phyloP scores from a whole-genome alignment of 176 grass and related monocot genomes.

The Triticum aestivum region DNA sequence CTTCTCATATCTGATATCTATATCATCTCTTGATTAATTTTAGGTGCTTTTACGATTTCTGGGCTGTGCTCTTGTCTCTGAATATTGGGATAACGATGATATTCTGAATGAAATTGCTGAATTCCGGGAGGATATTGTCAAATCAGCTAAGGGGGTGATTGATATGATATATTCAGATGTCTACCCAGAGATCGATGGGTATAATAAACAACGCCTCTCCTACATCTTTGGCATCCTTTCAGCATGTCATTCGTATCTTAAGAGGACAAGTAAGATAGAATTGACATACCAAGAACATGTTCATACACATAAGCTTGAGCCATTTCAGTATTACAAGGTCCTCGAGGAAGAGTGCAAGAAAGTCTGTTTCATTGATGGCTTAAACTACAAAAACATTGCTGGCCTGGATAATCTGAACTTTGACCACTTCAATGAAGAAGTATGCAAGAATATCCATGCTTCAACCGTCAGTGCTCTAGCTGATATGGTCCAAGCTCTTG shows the following conservation, averaged over 20 bases:
- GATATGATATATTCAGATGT: constrained; percentile 75
- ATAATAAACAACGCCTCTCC: constrained; percentile 85
- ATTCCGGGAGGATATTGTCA: constrained; percentile 82
- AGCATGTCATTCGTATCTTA: constrained; percentile 69
- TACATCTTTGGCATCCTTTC: constrained; percentile 91
- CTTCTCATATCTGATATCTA: constrained; percentile 29
- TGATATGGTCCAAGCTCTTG: constrained; percentile 68
- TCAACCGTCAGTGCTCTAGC: constrained; percentile 64
- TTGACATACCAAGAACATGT: constrained; percentile 64
- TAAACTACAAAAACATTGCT: constrained; percentile 95
- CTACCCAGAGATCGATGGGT: constrained; percentile 75
- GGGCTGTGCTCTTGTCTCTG: constrained; percentile 73
- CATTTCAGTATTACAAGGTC: constrained; percentile 83
- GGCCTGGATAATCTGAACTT: constrained; percentile 89
- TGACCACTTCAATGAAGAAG: constrained; percentile 93
- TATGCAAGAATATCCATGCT: constrained; percentile 82
- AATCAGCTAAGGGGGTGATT: constrained; percentile 71
- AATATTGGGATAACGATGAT: constrained; percentile 82
- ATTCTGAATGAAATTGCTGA: constrained; percentile 87
- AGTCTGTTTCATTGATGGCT: constrained; percentile 69
- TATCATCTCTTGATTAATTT: constrained; percentile 39
- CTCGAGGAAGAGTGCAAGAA: constrained; percentile 90
- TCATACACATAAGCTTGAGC: constrained; percentile 75
- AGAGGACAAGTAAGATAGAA: constrained; percentile 51
- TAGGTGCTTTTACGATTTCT: constrained; percentile 88